Percentiles rank a stretch among this genome's conserved stretches.
Conservation (phyloP, 2,329 filamentous ascomycete genomes). For the Pseudopyrenochaeta lycopersici region DNA sequence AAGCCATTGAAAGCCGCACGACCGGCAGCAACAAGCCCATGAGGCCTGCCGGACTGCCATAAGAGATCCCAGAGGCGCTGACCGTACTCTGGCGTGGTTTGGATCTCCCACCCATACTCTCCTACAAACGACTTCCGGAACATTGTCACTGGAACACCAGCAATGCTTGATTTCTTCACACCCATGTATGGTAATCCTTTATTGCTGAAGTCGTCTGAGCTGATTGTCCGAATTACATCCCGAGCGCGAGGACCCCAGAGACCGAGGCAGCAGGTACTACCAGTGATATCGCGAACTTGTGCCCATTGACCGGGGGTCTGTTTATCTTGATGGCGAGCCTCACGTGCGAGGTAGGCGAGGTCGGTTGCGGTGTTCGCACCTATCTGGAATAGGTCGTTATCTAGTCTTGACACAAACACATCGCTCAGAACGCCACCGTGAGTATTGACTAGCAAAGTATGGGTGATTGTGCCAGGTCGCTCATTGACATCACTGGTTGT, state of each 20-base stretch:
- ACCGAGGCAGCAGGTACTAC: conserved; percentile 67
- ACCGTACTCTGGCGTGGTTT: conserved; percentile 67
- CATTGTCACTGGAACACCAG: conserved; percentile 64
- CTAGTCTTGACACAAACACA: conserved; percentile 64
- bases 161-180: conserved; percentile 60
- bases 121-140: conserved; percentile 69
- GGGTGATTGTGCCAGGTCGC: conserved; percentile 61
- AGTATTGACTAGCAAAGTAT: conserved; percentile 65
- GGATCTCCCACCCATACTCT: conserved; percentile 70
- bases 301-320: conserved; percentile 54
- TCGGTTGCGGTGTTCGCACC: conserved; percentile 66
- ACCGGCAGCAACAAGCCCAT: conserved; percentile 67
- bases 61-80: conserved; percentile 67
- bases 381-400: conserved; percentile 62
- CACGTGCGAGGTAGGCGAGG: conserved; percentile 62
- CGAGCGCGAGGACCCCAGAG: conserved; percentile 68
- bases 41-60: conserved; percentile 62
- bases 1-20: conserved; percentile 67
- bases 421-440: conserved; percentile 66
- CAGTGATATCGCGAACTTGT: conserved; percentile 67
- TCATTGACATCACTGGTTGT: conserved; percentile 61
- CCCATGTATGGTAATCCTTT: conserved; percentile 61
- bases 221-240: conserved; percentile 60
- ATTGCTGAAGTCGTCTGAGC: conserved; percentile 57
- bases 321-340: conserved; percentile 61